A percentile compares a stretch with the other conserved stretches of the same genome.
Conservation (phyloP, 805 yeast species). For the Saturnispora serradocipensis region DNA sequence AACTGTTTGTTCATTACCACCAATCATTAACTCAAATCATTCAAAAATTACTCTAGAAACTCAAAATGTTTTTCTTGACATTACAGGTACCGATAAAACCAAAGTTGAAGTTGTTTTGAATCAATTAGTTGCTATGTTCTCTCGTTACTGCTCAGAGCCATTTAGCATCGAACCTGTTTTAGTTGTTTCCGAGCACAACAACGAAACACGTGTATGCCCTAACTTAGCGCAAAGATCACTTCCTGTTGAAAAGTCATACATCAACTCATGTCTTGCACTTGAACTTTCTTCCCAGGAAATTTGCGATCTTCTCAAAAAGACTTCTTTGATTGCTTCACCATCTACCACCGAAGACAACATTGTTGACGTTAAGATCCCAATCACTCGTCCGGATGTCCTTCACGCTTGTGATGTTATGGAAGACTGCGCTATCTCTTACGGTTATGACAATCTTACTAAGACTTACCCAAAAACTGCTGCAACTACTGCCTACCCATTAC, state of each 20-base stretch:
- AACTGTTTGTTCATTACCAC: slow-evolving; percentile 87
- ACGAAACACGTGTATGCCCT: slow-evolving; percentile 70
- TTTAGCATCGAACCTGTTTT: slow-evolving; percentile 88
- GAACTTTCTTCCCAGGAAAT: slow-evolving; percentile 61
- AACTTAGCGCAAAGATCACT: slow-evolving; percentile 55
- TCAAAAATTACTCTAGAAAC: slow-evolving; percentile 83
- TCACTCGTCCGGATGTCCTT: slow-evolving; percentile 90
- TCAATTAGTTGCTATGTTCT: slow-evolving; percentile 91
- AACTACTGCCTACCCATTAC: slow-evolving; percentile 78
- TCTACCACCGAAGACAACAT: slow-evolving; percentile 38
- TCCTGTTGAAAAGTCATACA: slow-evolving; percentile 70
- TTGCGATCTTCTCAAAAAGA: slow-evolving; percentile 56
- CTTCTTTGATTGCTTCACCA: slow-evolving; percentile 66
- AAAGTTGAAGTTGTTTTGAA: slow-evolving; percentile 89
- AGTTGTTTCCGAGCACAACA: slow-evolving; percentile 73
- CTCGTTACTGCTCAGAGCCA: slow-evolving; percentile 72
- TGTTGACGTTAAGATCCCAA: slow-evolving; percentile 68
- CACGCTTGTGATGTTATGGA: slow-evolving; percentile 99
- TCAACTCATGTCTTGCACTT: slow-evolving; percentile 90
- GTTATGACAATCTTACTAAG: slow-evolving; percentile 79
- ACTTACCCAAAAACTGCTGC: slow-evolving; percentile 72
- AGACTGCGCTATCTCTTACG: slow-evolving; percentile 95
- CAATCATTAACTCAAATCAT: slow-evolving; percentile 87
- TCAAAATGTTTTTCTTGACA: slow-evolving; percentile 80
- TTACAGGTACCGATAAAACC: slow-evolving; percentile 92